Base-by-base conservation (phyloP, 768 basidiomycete species). In the Filobasidium wieringae region DNA sequence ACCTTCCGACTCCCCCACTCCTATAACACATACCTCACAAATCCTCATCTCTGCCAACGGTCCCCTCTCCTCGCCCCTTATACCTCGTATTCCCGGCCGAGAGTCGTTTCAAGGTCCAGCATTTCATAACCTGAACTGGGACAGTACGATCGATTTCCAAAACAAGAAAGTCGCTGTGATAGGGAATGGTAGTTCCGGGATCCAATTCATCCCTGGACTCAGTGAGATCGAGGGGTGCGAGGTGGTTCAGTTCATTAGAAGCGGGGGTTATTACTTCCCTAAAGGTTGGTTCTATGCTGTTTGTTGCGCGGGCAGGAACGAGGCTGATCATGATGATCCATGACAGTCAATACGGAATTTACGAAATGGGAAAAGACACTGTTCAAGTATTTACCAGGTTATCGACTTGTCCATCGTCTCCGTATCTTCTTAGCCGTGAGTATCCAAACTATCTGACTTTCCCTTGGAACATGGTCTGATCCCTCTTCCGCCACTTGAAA, bases 81-180 rank as follows among this genome's bases (percentile, higher is more conserved):
- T 80, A 0, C 75, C 75, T 47, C 75, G 78, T 12, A 62, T 82
- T 3, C 61, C 60, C 1, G 80, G 80, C 3, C 67, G 84, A 29
- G 70, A 80, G 15, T 74, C 69, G 7, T 86, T 82, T 71, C 73
- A 78, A 59, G 85, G 84, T 4, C 76, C 73, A 51, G 68, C 84
- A 14, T 71, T 83, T 0, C 85, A 87, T 63, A 81, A 80, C n/a
- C 84, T 83, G 12, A 7, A 55, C 84, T 52, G 68, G n/a, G 85
- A 85, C 29, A 57, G 63, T 15, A 36, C 39, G 0, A 24, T 69
- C 27, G 66, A 67, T 26, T 63, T 61, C 12, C 60, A 59, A 19
- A 69, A 59, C 36, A 72, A 72, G 62, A 29, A 33, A 0, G 67
- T 73, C 8, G 69, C 68, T 0, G 63, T 73, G 24, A 63, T 73